These are phyloP conservation scores for Huntiella savannae DNA, from an alignment of 2,329 filamentous ascomycete genomes.

Conservation along the genomic window DNA sequence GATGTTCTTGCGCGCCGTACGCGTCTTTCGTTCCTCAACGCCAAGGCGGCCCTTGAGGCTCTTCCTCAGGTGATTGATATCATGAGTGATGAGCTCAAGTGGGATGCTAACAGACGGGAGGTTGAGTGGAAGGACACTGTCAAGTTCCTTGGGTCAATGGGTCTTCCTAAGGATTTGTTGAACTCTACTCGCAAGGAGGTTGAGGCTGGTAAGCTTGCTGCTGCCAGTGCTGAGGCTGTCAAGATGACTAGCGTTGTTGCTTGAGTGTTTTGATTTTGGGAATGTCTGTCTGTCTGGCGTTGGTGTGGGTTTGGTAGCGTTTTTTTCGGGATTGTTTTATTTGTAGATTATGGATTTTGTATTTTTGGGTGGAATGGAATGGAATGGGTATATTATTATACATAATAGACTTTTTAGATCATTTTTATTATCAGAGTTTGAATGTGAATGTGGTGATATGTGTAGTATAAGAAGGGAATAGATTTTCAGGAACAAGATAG, in stretches of 20 bases:
- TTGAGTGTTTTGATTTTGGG: not conserved
- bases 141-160: slow-evolving; percentile 44
- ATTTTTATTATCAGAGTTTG: too few species aligned
- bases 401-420: too few species aligned
- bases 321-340: not conserved
- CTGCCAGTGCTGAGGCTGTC: slow-evolving; percentile 31
- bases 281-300: not conserved
- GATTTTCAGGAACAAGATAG: too few species aligned
- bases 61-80: slow-evolving; percentile 74
- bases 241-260: not conserved
- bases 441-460: too few species aligned
- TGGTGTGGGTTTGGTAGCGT: not conserved
- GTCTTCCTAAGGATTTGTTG: slow-evolving; percentile 41
- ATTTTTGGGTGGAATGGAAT: not conserved
- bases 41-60: slow-evolving; percentile 73
- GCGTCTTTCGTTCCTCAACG: slow-evolving; percentile 74
- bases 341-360: not conserved
- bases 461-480: too few species aligned
- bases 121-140: slow-evolving; percentile 62
- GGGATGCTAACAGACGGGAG: slow-evolving; percentile 55
- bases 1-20: slow-evolving; percentile 76
- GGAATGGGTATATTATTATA: too few species aligned
- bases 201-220: slow-evolving; percentile 39
- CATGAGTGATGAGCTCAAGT: slow-evolving; percentile 68
- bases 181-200: slow-evolving; percentile 38